Evolutionary conservation across 306 rosid genomes (phyloP).

Genomic region (Vicia sativa): DNA sequence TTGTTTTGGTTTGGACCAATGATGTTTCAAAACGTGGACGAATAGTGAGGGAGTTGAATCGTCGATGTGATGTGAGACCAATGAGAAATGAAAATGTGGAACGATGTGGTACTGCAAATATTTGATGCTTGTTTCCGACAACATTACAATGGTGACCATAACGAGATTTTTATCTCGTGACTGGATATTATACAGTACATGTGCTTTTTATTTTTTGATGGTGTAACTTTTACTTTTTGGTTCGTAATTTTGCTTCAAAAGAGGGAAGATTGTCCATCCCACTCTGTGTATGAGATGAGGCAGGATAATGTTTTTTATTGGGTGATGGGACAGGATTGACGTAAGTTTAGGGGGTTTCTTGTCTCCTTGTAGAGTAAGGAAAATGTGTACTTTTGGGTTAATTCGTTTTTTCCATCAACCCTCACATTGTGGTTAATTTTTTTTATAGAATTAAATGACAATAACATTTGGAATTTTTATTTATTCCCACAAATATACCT

Average conservation of each 20-base stretch:
- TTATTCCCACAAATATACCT: no score
- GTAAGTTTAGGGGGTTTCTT: neutral
- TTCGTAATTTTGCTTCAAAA: neutral
- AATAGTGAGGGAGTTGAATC: constrained; percentile 26
- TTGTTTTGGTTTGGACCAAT: constrained; percentile 13
- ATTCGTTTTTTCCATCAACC: neutral
- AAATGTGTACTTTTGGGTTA: neutral
- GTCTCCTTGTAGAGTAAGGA: neutral
- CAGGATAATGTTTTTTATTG: constrained; percentile 23
- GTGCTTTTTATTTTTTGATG: neutral
- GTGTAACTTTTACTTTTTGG: constrained; percentile 1
- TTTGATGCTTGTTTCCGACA: constrained; percentile 56
- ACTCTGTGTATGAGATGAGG: constrained; percentile 2
- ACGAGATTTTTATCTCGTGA: neutral
- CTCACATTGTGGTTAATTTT: neutral
- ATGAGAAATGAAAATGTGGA: constrained; percentile 39
- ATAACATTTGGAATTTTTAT: no score
- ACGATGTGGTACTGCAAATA: constrained; percentile 27
- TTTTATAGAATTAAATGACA: no score
- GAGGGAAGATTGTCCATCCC: constrained; percentile 4
- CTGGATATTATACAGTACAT: neutral
- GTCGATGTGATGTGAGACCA: constrained; percentile 48
- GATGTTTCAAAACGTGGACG: constrained; percentile 59
- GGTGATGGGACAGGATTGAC: constrained; percentile 22
- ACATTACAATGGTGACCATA: constrained; percentile 33